phyloP scores from a whole-genome alignment of 345 rosid species.

The Luvunga scandens region DNA sequence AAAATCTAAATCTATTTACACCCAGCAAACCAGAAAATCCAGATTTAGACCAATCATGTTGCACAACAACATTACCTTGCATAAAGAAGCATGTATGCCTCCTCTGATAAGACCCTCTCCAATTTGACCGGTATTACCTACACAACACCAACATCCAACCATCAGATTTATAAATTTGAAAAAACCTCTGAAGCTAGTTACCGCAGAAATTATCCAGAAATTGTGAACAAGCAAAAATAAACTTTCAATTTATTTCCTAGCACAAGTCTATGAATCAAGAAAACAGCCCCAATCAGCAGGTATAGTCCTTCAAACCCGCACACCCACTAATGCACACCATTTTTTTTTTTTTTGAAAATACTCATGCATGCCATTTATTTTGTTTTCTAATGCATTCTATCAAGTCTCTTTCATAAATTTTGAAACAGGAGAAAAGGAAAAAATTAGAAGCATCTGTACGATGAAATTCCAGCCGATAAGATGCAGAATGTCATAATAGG shows the following conservation, averaged over 20 bases:
- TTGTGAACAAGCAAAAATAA: background rate
- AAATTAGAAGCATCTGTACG: too few species aligned
- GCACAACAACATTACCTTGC: constrained; percentile 49
- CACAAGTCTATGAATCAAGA: background rate
- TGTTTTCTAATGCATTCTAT: background rate
- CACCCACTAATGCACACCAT: background rate
- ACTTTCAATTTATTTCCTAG: background rate
- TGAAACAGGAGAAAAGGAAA: background rate
- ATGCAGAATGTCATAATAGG: background rate
- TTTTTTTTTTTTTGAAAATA: too few species aligned
- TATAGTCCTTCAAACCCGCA: background rate
- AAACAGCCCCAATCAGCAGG: background rate
- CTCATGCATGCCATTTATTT: background rate
- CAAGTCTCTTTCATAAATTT: background rate
- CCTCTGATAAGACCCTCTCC: constrained; percentile 59
- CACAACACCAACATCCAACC: constrained; percentile 1
- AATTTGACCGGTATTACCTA: constrained; percentile 63
- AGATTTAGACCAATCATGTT: background rate
- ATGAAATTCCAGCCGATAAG: background rate
- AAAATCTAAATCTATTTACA: background rate
- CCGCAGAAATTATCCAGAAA: background rate
- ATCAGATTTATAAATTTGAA: constrained; percentile 6
- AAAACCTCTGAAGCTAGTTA: background rate
- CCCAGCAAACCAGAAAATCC: background rate
- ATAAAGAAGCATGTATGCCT: constrained; percentile 93